Evolutionary conservation across 2,329 filamentous ascomycete species (phyloP).

Genomic region (Claviceps capensis): DNA sequence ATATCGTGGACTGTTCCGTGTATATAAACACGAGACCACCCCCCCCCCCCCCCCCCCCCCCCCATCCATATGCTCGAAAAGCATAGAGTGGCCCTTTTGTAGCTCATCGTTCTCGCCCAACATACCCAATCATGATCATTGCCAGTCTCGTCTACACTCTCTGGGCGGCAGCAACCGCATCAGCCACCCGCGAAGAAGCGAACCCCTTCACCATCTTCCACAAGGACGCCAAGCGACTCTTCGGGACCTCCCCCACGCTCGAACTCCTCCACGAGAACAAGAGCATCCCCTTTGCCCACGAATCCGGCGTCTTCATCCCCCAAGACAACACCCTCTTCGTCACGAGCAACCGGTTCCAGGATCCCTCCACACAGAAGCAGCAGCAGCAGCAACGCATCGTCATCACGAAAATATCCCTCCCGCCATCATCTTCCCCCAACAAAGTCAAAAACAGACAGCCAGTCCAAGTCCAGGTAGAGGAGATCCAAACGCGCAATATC

Average conservation of each 20-base stretch:
- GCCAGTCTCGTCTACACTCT: neutral
- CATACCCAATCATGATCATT: no score
- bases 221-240: conserved; percentile 12
- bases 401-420: conserved; percentile 16
- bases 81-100: no score
- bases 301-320: conserved; percentile 25
- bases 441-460: neutral
- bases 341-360: conserved; percentile 20
- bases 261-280: conserved; percentile 24
- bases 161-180: neutral
- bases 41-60: no score
- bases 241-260: conserved; percentile 21
- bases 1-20: no score
- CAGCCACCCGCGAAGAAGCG: neutral
- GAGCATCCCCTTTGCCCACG: conserved; percentile 33
- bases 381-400: conserved; percentile 11
- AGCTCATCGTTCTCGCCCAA: no score
- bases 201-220: conserved; percentile 3
- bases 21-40: no score
- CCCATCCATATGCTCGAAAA: no score
- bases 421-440: neutral
- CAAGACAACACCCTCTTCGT: conserved; percentile 17
- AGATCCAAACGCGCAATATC: conserved; percentile 19
- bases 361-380: conserved; percentile 8
- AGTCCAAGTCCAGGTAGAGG: conserved; percentile 15